Evolutionary conservation across 1,284 basidiomycete genomes (phyloP).

Genomic region (Gymnopus androsaceus): DNA sequence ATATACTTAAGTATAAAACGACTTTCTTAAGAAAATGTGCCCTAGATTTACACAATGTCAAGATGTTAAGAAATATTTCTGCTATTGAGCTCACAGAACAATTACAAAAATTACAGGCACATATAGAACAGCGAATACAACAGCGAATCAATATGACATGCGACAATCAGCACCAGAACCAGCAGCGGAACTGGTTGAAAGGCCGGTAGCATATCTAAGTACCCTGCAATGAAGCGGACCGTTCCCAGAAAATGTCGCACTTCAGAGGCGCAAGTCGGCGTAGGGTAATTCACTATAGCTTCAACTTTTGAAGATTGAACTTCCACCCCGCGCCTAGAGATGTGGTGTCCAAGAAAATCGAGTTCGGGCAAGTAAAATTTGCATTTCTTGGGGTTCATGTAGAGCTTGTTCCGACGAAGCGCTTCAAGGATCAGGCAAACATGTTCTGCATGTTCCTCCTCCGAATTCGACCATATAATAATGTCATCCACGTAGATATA

Average conservation of each 20-base stretch:
- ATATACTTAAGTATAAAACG: too few relatives aligned
- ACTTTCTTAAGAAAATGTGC: too few relatives aligned
- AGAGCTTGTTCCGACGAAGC: conserved; percentile 24
- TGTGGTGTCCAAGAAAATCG: conserved; percentile 33
- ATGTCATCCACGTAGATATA: conserved; percentile 32
- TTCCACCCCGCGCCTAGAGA: conserved; percentile 25
- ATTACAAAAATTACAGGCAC: too few relatives aligned
- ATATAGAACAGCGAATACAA: too few relatives aligned
- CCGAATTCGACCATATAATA: conserved; percentile 35
- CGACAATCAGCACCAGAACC: too few relatives aligned
- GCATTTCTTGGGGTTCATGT: conserved; percentile 30
- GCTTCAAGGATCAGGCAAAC: conserved; percentile 27
- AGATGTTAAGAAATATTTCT: too few relatives aligned
- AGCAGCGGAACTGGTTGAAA: too few relatives aligned
- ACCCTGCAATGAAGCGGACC: conserved; percentile 32
- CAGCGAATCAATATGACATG: too few relatives aligned
- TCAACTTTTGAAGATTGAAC: conserved; percentile 18
- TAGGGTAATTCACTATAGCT: conserved; percentile 21
- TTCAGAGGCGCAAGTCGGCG: conserved; percentile 22
- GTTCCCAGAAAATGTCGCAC: conserved; percentile 33
- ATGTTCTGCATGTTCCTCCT: conserved; percentile 35
- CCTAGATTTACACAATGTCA: too few relatives aligned
- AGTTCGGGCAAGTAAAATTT: conserved; percentile 22
- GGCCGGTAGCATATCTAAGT: conserved; percentile 26
- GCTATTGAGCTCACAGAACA: too few relatives aligned